A percentile compares a stretch with the other conserved stretches of the same genome.
Evolutionary conservation across 179 eudicot genomes (phyloP).

Genomic region (Beta corolliflora): DNA sequence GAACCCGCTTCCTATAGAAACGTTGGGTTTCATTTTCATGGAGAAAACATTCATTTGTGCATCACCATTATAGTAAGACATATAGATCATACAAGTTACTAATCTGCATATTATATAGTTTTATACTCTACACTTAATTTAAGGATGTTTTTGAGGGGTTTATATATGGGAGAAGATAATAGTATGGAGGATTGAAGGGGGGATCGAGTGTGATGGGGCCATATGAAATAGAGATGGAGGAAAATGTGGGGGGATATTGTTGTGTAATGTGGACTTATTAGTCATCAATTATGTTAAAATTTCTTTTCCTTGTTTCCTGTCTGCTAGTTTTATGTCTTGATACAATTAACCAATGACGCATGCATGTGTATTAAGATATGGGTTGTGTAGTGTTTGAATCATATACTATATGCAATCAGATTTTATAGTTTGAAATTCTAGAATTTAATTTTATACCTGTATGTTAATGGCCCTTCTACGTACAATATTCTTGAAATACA

Average conservation of each 20-base stretch:
- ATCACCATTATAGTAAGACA: background rate
- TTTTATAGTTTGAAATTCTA: no score
- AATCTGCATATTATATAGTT: no score
- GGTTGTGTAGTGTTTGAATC: slow-evolving; percentile 15
- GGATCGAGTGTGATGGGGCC: slow-evolving; percentile 13
- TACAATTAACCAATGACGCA: slow-evolving; percentile 26
- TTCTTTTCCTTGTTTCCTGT: slow-evolving; percentile 2
- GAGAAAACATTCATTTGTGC: background rate
- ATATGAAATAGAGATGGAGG: slow-evolving; percentile 19
- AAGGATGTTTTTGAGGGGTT: background rate
- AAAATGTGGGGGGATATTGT: slow-evolving; percentile 11
- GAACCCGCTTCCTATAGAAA: background rate
- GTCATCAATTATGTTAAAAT: slow-evolving; percentile 16
- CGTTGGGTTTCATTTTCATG: background rate
- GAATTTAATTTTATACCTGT: no score
- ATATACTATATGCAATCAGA: background rate
- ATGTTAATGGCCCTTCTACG: no score
- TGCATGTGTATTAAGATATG: slow-evolving; percentile 26
- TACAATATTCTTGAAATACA: no score
- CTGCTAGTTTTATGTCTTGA: slow-evolving; percentile 18
- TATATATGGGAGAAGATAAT: background rate
- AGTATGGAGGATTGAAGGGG: background rate
- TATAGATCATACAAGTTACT: background rate
- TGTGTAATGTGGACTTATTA: slow-evolving; percentile 16
- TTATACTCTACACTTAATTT: no score